Evolutionary conservation across 768 basidiomycete genomes (phyloP).

Genomic region (Termitomyces titanicus): DNA sequence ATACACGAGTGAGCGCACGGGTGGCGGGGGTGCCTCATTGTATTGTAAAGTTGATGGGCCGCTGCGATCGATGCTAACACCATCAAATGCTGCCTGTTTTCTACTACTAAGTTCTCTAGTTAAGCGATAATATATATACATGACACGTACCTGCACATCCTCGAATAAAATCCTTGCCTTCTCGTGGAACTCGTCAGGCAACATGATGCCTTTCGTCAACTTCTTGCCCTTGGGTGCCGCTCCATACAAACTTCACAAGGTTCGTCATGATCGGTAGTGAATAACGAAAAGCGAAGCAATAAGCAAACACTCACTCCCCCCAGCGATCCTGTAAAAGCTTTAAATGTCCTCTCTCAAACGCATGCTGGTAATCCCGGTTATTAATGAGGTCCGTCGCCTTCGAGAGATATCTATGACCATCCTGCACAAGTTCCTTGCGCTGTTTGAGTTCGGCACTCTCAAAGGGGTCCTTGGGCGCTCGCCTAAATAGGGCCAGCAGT

Average conservation of each 20-base stretch:
- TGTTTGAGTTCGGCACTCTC: conserved; percentile 15
- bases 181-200: conserved; percentile 20
- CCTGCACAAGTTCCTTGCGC: conserved; percentile 16
- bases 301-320: conserved; percentile 17
- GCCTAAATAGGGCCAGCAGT: conserved; percentile 12
- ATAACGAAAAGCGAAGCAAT: not conserved
- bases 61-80: conserved; percentile 6
- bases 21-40: not conserved
- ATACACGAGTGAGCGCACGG: not conserved
- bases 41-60: conserved; percentile 10
- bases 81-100: conserved; percentile 11
- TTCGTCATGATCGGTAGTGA: not conserved
- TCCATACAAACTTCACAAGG: conserved; percentile 15
- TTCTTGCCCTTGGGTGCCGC: conserved; percentile 21
- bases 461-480: conserved; percentile 9
- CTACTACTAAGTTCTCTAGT: not conserved
- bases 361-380: conserved; percentile 16
- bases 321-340: conserved; percentile 18
- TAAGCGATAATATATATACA: not conserved
- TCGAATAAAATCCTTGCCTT: conserved; percentile 14
- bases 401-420: conserved; percentile 18
- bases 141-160: conserved; percentile 15
- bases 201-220: conserved; percentile 16
- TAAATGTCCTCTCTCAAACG: conserved; percentile 15
- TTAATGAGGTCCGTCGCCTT: conserved; percentile 19